Conservation (phyloP, 805 yeast genomes). For the Metschnikowia gelsemii region DNA sequence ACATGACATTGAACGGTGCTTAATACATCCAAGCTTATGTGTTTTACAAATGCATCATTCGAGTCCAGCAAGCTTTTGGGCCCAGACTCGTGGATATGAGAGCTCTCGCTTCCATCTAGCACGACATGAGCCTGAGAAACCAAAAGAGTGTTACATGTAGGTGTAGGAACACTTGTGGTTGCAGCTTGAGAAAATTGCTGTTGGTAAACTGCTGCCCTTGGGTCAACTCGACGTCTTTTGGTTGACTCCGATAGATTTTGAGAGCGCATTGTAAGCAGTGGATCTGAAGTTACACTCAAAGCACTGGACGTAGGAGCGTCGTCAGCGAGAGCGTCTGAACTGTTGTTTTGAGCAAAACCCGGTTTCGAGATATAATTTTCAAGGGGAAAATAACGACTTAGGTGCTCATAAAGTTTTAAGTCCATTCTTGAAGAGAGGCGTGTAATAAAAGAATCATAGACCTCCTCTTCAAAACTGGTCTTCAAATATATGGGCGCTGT, state of each 20-base stretch:
- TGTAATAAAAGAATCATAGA: constrained; percentile 6
- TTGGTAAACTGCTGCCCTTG: constrained; percentile 2
- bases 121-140: not conserved
- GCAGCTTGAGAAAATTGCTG: constrained; percentile 8
- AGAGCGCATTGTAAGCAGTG: not conserved
- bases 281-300: not conserved
- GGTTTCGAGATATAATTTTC: not conserved
- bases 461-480: constrained; percentile 1
- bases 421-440: constrained; percentile 9
- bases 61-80: no score
- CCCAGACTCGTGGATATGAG: no score
- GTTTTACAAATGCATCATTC: no score
- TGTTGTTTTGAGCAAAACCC: not conserved
- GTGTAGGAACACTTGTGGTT: not conserved
- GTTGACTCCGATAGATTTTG: not conserved
- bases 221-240: constrained; percentile 9
- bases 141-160: not conserved
- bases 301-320: not conserved
- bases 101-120: no score
- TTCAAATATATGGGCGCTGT: not conserved
- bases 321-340: not conserved
- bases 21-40: not conserved
- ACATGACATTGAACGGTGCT: not conserved
- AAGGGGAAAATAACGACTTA: constrained; percentile 9
- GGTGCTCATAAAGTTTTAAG: constrained; percentile 1